Conservation (phyloP, 495 filamentous ascomycete species). For the Hypoxylon lienhwacheense region DNA sequence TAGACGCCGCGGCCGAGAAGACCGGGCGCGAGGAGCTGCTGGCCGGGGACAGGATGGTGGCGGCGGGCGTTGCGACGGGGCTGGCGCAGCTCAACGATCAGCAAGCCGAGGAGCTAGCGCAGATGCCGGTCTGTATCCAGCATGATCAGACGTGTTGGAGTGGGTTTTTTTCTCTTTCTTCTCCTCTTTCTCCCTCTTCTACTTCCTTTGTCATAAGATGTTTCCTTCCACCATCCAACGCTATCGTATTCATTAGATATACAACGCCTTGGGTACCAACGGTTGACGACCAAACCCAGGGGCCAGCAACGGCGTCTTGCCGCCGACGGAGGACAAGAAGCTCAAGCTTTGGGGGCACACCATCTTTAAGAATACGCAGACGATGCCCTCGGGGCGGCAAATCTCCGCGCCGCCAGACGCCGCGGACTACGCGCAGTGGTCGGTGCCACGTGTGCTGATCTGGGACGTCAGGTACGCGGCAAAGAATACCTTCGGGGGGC, state of each 20-base stretch:
- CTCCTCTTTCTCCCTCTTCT: neutral
- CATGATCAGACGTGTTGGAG: constrained; percentile 33
- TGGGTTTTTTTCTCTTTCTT: neutral
- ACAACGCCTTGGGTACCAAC: too few relatives aligned
- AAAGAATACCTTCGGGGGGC: constrained; percentile 31
- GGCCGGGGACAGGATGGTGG: constrained; percentile 55
- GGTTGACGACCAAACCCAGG: constrained; percentile 21
- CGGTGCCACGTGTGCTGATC: constrained; percentile 43
- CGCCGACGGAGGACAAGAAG: constrained; percentile 44
- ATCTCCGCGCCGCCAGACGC: constrained; percentile 55
- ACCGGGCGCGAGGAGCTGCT: constrained; percentile 49
- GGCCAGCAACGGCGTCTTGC: constrained; percentile 39
- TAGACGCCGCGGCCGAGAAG: constrained; percentile 54
- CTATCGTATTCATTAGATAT: too few relatives aligned
- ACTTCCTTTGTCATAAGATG: neutral
- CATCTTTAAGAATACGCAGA: constrained; percentile 55
- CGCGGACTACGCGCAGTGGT: constrained; percentile 52
- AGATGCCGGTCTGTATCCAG: constrained; percentile 43
- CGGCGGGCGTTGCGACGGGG: constrained; percentile 58
- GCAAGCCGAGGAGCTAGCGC: constrained; percentile 32
- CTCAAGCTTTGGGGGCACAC: constrained; percentile 57
- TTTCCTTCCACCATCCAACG: neutral
- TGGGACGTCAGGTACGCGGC: constrained; percentile 36
- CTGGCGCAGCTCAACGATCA: constrained; percentile 42
- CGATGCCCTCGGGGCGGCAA: constrained; percentile 41